Conservation (phyloP, 2,329 filamentous ascomycete genomes). For the Phialocephala sp. region DNA sequence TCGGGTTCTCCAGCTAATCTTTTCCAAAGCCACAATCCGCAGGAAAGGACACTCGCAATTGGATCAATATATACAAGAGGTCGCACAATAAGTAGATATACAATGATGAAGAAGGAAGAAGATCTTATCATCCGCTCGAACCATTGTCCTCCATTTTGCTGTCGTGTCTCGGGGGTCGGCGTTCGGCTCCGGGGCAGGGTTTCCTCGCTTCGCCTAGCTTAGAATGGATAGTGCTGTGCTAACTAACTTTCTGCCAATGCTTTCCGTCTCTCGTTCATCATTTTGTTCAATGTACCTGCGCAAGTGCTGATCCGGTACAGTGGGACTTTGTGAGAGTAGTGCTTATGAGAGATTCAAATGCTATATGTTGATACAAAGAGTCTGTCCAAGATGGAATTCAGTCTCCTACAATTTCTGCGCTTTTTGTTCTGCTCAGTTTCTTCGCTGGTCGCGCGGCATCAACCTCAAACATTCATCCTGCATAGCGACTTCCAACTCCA, state of each 20-base stretch:
- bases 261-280: not conserved
- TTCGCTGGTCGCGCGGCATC: not conserved
- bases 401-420: not conserved
- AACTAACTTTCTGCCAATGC: too few species aligned
- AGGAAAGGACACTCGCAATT: not conserved
- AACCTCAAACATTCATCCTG: slow-evolving; percentile 3
- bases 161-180: not conserved
- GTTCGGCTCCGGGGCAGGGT: not conserved
- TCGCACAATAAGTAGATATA: not conserved
- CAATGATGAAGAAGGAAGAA: not conserved
- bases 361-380: not conserved
- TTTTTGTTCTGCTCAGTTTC: not conserved
- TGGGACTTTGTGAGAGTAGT: not conserved
- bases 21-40: not conserved
- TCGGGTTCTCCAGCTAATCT: not conserved
- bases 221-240: not conserved
- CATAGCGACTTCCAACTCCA: not conserved
- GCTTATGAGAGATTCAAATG: not conserved
- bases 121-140: not conserved
- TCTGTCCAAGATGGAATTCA: not conserved
- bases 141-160: not conserved
- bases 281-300: not conserved
- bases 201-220: not conserved
- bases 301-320: slow-evolving; percentile 9
- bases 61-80: not conserved